A percentile compares a stretch with the other conserved stretches of the same genome.
Evolutionary conservation across 371 early-diverging fungal species (phyloP).

Genomic region (Circinella umbellata): DNA sequence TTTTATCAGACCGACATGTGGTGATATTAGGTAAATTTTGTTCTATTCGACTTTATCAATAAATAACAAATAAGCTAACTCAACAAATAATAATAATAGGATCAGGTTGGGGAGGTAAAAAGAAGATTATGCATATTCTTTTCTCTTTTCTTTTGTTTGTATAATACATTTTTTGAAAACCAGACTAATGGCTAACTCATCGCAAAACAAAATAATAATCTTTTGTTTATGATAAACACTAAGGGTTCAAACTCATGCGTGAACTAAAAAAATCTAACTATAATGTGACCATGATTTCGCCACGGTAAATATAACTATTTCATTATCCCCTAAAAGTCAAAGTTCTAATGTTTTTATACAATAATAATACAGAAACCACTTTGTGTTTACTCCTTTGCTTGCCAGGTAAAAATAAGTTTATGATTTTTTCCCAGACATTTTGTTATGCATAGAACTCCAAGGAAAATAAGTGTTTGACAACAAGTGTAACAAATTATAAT

Average conservation of each 20-base stretch:
- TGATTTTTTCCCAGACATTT: neutral
- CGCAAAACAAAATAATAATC: neutral
- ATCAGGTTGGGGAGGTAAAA: conserved; percentile 68
- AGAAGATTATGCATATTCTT: too few species aligned
- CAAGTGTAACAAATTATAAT: neutral
- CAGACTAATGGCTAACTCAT: neutral
- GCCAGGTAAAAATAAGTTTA: conserved; percentile 40
- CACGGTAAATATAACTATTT: conserved; percentile 38
- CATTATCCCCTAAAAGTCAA: too few species aligned
- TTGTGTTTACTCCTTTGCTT: conserved; percentile 84
- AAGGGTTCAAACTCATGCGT: conserved; percentile 66
- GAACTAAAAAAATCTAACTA: conserved; percentile 64
- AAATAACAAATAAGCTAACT: neutral
- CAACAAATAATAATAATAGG: conserved; percentile 29
- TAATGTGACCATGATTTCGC: conserved; percentile 73
- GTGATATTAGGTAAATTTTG: conserved; percentile 12
- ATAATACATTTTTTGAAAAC: too few species aligned
- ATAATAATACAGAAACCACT: conserved; percentile 62
- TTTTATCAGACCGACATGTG: conserved; percentile 9
- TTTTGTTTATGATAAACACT: conserved; percentile 13
- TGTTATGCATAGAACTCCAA: neutral
- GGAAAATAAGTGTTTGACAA: conserved; percentile 10
- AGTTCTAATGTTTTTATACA: neutral
- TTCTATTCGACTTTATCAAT: too few species aligned
- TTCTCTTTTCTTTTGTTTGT: too few species aligned